These are phyloP conservation scores for Huntiella abstrusa DNA, from an alignment of 2,329 filamentous ascomycete species.

Conservation along the genomic window DNA sequence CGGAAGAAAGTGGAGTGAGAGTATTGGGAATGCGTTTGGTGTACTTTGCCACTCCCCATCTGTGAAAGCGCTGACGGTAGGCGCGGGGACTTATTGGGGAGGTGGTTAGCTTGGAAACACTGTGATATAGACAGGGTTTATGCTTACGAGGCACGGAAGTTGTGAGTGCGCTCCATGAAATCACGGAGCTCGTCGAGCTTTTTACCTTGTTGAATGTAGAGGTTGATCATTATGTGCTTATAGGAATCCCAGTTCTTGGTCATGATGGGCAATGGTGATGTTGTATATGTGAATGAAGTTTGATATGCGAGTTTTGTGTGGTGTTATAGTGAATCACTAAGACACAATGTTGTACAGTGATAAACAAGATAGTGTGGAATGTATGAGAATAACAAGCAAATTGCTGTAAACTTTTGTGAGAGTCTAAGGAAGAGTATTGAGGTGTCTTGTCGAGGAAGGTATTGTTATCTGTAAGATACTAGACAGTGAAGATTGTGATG, in stretches of 20 bases:
- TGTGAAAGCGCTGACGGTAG: conserved; percentile 28
- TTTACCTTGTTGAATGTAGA: conserved; percentile 23
- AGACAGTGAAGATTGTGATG: no score
- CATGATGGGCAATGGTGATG: conserved; percentile 18
- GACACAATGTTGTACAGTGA: no score
- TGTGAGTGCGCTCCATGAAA: conserved; percentile 22
- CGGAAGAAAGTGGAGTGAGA: no score
- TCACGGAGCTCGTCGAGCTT: conserved; percentile 23
- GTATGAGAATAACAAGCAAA: no score
- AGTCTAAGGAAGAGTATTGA: no score
- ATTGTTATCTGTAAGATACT: no score
- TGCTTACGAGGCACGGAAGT: conserved; percentile 25
- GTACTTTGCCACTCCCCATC: conserved; percentile 30
- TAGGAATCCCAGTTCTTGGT: conserved; percentile 26
- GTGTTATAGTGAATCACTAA: no score
- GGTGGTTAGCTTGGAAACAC: neutral
- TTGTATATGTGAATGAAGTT: neutral
- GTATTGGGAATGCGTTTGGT: conserved; percentile 15
- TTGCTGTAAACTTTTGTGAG: no score
- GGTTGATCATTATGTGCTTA: conserved; percentile 18
- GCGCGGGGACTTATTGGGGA: conserved; percentile 20
- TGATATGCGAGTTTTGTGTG: no score
- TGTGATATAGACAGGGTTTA: neutral
- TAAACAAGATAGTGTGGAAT: no score
- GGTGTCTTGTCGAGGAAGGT: no score